Percentiles rank a stretch among this genome's conserved stretches.
These are phyloP conservation scores for Barnettozyma botsteinii DNA, from an alignment of 805 yeast species.

Conservation along the genomic window DNA sequence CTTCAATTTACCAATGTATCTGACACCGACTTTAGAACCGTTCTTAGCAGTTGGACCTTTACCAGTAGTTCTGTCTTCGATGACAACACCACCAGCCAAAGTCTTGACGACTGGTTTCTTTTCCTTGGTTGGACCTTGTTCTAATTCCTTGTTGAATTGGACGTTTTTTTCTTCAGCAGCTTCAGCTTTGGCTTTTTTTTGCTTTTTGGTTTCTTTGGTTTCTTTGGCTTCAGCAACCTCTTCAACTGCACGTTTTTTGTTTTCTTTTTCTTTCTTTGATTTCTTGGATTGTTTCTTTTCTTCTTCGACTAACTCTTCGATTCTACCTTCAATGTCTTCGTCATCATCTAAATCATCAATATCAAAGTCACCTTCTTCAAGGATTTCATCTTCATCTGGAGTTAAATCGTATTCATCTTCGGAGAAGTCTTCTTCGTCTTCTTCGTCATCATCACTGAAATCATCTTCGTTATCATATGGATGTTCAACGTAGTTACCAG, in stretches of 20 bases:
- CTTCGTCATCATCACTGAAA: conserved; percentile 40
- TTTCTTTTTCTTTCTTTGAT: conserved; percentile 23
- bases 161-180: conserved; percentile 58
- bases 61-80: conserved; percentile 91
- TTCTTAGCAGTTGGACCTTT: conserved; percentile 82
- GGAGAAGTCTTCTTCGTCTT: conserved; percentile 29
- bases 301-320: conserved; percentile 67
- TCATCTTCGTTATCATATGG: conserved; percentile 73
- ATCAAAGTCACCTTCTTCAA: conserved; percentile 34
- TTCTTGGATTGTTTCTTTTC: conserved; percentile 31
- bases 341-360: conserved; percentile 47
- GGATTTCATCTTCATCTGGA: conserved; percentile 69
- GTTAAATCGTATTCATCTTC: conserved; percentile 58
- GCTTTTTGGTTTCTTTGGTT: conserved; percentile 26
- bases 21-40: conserved; percentile 88
- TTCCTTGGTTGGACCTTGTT: conserved; percentile 78
- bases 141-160: conserved; percentile 83
- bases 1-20: conserved; percentile 96
- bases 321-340: conserved; percentile 65
- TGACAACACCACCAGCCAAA: conserved; percentile 85
- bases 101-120: conserved; percentile 68
- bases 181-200: conserved; percentile 17
- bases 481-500: conserved; percentile 95
- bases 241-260: conserved; percentile 42
- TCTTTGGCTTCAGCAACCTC: conserved; percentile 34